These are phyloP conservation scores for Penicillium crystallinum DNA, from an alignment of 495 filamentous ascomycete species.

Conservation along the genomic window DNA sequence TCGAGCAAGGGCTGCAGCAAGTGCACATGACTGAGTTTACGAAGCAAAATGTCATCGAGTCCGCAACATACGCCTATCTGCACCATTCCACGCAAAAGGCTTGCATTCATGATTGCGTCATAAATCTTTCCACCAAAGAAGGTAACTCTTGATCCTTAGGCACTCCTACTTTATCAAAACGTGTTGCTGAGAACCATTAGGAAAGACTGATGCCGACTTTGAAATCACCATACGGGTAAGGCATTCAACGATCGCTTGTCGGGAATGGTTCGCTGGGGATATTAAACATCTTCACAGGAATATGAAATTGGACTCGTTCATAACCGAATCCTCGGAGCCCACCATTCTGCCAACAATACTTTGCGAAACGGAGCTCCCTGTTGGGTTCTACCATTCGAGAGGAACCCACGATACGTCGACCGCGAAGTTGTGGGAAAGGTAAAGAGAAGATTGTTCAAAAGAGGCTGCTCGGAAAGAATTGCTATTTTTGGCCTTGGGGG, in stretches of 20 bases:
- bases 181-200: not conserved
- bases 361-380: not conserved
- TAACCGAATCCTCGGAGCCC: not conserved
- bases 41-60: conserved; percentile 11
- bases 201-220: conserved; percentile 11
- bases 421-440: conserved; percentile 15
- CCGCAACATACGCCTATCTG: conserved; percentile 17
- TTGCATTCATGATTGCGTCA: conserved; percentile 4
- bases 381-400: conserved; percentile 25
- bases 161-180: not conserved
- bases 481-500: conserved; percentile 44
- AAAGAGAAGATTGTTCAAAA: conserved; percentile 6
- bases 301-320: not conserved
- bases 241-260: not conserved
- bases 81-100: conserved; percentile 9
- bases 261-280: not conserved
- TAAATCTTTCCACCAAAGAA: conserved; percentile 7
- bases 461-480: not conserved
- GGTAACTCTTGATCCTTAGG: not conserved
- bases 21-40: conserved; percentile 14
- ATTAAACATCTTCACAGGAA: not conserved
- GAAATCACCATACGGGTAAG: conserved; percentile 6
- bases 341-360: not conserved
- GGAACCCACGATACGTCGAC: conserved; percentile 27
- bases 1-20: conserved; percentile 15